phyloP scores from a whole-genome alignment of 306 rosid genomes.

The Arachis hypogaea region DNA sequence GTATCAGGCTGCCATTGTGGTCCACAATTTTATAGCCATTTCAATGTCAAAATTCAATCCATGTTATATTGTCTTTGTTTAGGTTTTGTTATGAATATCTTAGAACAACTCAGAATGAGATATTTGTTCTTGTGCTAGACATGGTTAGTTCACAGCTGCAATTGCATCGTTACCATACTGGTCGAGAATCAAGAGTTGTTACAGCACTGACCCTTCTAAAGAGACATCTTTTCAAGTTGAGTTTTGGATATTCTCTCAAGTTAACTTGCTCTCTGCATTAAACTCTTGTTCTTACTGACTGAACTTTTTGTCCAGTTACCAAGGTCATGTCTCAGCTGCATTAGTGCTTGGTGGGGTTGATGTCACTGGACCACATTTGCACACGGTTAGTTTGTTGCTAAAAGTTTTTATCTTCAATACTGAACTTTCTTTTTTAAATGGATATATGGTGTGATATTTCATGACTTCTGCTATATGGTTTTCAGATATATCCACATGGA shows the following conservation, averaged over 20 bases:
- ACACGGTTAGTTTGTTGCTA: conserved; percentile 67
- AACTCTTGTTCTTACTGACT: conserved; percentile 25
- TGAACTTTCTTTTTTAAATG: conserved; percentile 11
- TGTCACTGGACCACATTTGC: conserved; percentile 91
- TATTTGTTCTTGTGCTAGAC: conserved; percentile 54
- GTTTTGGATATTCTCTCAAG: conserved; percentile 33
- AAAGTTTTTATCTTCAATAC: conserved; percentile 9
- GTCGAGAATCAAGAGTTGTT: conserved; percentile 65
- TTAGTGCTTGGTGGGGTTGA: conserved; percentile 99
- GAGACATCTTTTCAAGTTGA: conserved; percentile 58
- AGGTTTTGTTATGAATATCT: conserved; percentile 21
- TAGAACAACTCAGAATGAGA: conserved; percentile 23
- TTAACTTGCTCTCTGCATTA: conserved; percentile 6
- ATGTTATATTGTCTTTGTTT: background rate
- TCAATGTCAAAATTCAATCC: background rate
- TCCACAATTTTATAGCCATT: background rate
- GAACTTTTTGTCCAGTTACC: conserved; percentile 59
- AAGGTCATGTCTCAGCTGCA: conserved; percentile 86
- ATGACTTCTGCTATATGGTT: conserved; percentile 35
- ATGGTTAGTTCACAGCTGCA: conserved; percentile 98
- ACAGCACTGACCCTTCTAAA: conserved; percentile 55
- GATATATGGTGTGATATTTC: conserved; percentile 24
- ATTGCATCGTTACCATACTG: conserved; percentile 91
- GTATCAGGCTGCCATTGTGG: background rate
- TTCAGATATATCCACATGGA: conserved; percentile 89